Evolutionary conservation across 257 asterid species (phyloP).

Genomic region (Rauvolfia tetraphylla): DNA sequence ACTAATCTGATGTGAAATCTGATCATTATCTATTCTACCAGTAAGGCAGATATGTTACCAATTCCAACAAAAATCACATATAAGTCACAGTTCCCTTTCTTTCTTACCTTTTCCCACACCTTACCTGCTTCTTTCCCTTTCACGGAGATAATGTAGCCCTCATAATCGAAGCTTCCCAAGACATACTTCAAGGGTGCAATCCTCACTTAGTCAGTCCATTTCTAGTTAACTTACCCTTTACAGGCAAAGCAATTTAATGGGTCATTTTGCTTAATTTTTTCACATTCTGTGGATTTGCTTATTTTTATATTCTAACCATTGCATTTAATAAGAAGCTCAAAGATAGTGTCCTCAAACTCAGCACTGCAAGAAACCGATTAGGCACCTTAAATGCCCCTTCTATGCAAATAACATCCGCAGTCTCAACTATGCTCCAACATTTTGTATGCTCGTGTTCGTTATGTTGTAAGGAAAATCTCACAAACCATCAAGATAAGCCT

Average conservation of each 20-base stretch:
- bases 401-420: background rate
- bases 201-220: background rate
- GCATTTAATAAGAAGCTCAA: background rate
- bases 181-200: background rate
- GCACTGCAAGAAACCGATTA: background rate
- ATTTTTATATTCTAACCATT: background rate
- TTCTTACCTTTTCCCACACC: background rate
- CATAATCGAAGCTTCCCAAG: background rate
- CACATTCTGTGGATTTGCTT: background rate
- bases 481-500: background rate
- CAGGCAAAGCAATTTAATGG: background rate
- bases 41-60: background rate
- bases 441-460: background rate
- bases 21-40: background rate
- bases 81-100: background rate
- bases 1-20: background rate
- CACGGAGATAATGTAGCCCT: background rate
- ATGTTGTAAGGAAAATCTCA: background rate
- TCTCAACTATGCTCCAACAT: background rate
- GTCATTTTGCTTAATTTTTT: background rate
- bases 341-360: background rate
- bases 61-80: background rate
- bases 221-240: background rate
- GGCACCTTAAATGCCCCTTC: background rate
- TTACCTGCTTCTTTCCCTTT: background rate